Evolutionary conservation across 164 flowering plant genomes (phyloP).

Genomic region (Cinnamomum chago): DNA sequence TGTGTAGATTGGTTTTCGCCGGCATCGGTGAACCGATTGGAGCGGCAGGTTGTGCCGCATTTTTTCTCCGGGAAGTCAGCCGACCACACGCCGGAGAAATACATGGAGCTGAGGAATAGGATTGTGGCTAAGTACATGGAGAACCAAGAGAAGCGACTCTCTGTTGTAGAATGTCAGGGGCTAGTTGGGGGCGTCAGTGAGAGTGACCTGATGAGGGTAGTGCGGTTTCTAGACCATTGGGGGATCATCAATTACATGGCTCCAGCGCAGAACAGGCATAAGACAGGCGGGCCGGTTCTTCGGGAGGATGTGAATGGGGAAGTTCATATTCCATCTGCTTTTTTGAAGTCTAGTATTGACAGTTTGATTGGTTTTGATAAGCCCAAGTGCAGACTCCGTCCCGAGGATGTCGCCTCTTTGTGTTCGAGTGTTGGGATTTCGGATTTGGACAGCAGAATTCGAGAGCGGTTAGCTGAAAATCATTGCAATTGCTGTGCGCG

Average conservation of each 20-base stretch:
- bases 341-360: slow-evolving; percentile 72
- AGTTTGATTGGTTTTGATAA: slow-evolving; percentile 89
- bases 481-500: slow-evolving; percentile 61
- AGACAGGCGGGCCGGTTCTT: slow-evolving; percentile 39
- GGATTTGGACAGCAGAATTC: slow-evolving; percentile 71
- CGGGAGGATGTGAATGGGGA: slow-evolving; percentile 77
- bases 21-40: slow-evolving; percentile 64
- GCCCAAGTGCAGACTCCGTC: slow-evolving; percentile 71
- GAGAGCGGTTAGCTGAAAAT: slow-evolving; percentile 69
- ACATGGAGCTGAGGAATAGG: slow-evolving; percentile 77
- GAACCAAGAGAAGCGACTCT: slow-evolving; percentile 59
- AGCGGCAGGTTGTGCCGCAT: slow-evolving; percentile 94
- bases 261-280: slow-evolving; percentile 36
- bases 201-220: slow-evolving; percentile 67
- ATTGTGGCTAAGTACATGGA: slow-evolving; percentile 86
- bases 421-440: slow-evolving; percentile 31
- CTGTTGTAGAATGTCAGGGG: slow-evolving; percentile 51
- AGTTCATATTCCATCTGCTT: slow-evolving; percentile 69
- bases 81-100: slow-evolving; percentile 75
- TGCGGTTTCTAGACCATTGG: slow-evolving; percentile 91
- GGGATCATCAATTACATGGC: slow-evolving; percentile 88
- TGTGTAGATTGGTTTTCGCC: slow-evolving; percentile 93
- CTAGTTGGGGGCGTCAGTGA: slow-evolving; percentile 39
- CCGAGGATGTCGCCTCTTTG: slow-evolving; percentile 51
- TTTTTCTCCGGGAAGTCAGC: slow-evolving; percentile 82